Conservation (phyloP, 768 basidiomycete genomes). For the Phlebiopsis gigantea region DNA sequence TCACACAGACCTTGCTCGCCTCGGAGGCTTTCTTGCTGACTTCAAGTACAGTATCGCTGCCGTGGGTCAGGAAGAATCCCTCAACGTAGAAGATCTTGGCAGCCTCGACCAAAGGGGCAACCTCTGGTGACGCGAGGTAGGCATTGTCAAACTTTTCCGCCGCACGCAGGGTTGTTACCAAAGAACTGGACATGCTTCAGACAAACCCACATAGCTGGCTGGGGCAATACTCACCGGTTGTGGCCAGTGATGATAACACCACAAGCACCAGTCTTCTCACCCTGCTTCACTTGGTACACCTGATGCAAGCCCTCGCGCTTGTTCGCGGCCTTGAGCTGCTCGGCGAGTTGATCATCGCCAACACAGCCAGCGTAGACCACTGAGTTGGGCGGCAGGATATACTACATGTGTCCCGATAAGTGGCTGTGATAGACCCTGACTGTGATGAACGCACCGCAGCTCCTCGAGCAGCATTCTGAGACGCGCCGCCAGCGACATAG, state of each 20-base stretch:
- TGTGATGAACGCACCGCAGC: conserved; percentile 70
- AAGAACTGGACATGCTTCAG: conserved; percentile 49
- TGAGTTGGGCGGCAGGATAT: conserved; percentile 79
- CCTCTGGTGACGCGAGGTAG: conserved; percentile 70
- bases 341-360: conserved; percentile 87
- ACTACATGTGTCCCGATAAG: conserved; percentile 44
- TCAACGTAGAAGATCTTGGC: conserved; percentile 93
- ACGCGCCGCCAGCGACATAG: conserved; percentile 95
- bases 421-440: neutral
- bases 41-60: conserved; percentile 61
- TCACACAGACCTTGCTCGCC: conserved; percentile 59
- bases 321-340: conserved; percentile 87
- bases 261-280: conserved; percentile 92
- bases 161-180: conserved; percentile 85
- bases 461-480: conserved; percentile 94
- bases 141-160: conserved; percentile 86
- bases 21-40: conserved; percentile 74
- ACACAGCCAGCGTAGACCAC: conserved; percentile 95
- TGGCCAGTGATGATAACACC: conserved; percentile 94
- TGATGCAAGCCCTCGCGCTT: conserved; percentile 84
- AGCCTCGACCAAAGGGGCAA: conserved; percentile 70
- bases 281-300: conserved; percentile 84
- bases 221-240: conserved; percentile 53
- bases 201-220: neutral
- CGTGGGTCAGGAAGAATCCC: conserved; percentile 97